Base-by-base conservation (phyloP, 1,139 yeast genomes). In the Taphrina pruni region DNA sequence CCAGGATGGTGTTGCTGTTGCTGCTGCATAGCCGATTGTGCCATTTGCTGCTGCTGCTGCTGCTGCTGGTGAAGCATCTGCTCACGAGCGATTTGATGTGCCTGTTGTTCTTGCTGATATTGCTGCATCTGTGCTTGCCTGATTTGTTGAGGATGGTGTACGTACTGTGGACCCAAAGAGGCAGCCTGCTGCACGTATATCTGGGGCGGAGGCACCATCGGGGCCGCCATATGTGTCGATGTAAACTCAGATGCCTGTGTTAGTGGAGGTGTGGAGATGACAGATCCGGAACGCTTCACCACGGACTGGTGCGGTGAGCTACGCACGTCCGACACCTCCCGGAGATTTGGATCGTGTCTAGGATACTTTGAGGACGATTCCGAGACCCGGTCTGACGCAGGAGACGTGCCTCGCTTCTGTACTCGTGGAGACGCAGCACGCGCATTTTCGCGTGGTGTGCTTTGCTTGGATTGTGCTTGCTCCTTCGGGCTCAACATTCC, bases 171-270 rank as follows among this genome's bases (percentile, higher is more conserved):
- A 3, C 58, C 58, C 36, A 50, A n/a, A 2, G 58, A 36, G 58
- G 41, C 9, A 12, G 20, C 43, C 20, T 54, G 41, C 43, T 54
- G 58, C 11, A 43, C 32, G 43, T 54, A 54, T 43, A 54, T 54
- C 43, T 56, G 60, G 8, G 50, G 60, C 6, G 60, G 60, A n/a
- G 62, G 54, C 32, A 58, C 51, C 62, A 58, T 58, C 6, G 62
- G 62, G 9, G 54, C 62, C n/a, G 62, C 26, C 62, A 58, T 58
- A 32, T 46, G 51, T 6, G 50, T 21, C 46, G 50, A 56, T 9
- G 50, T 32, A 21, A 56, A 56, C 35, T 41, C 60, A 11, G 46
- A 39, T 39, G 60, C 12, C 12, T 38, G 50, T 21, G 17, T 41
- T 12, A 41, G 7, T n/a, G 60, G 60, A 9, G 60, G 60, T 20